These are phyloP conservation scores for Talaromyces amestolkiae DNA, from an alignment of 2,329 filamentous ascomycete species.

Conservation along the genomic window DNA sequence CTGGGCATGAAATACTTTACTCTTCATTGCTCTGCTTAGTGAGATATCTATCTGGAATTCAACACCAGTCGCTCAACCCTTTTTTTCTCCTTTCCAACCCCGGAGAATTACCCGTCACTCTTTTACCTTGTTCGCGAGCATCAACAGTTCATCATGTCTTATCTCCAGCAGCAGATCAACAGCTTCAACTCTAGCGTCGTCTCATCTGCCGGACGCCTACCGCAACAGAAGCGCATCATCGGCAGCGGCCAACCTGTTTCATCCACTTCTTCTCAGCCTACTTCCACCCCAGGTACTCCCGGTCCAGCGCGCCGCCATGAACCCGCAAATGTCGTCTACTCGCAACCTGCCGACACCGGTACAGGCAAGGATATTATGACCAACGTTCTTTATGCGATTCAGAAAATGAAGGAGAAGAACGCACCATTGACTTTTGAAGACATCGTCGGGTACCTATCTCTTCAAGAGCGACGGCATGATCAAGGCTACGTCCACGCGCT, in stretches of 20 bases:
- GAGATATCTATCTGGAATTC: background rate
- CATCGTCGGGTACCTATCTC: conserved; percentile 75
- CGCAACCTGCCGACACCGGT: conserved; percentile 72
- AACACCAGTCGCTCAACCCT: background rate
- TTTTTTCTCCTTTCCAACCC: conserved; percentile 4
- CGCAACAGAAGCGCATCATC: conserved; percentile 50
- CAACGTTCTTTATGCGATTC: conserved; percentile 81
- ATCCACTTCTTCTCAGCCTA: conserved; percentile 58
- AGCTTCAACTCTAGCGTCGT: conserved; percentile 62
- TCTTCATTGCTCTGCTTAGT: background rate
- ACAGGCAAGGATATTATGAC: conserved; percentile 80
- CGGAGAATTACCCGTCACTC: conserved; percentile 11
- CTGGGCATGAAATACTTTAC: background rate
- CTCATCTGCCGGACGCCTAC: conserved; percentile 63
- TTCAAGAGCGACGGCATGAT: conserved; percentile 61
- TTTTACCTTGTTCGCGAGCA: background rate
- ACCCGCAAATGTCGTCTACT: conserved; percentile 59
- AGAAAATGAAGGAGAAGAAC: conserved; percentile 72
- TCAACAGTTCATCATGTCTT: conserved; percentile 55
- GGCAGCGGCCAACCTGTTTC: conserved; percentile 46
- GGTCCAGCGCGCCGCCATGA: conserved; percentile 57
- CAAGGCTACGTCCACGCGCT: conserved; percentile 61
- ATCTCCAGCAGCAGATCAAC: conserved; percentile 64
- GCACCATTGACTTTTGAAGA: conserved; percentile 68
- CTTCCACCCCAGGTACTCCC: conserved; percentile 35